These are phyloP conservation scores for Claviceps pazoutovae DNA, from an alignment of 2,329 filamentous ascomycete genomes.

Conservation along the genomic window DNA sequence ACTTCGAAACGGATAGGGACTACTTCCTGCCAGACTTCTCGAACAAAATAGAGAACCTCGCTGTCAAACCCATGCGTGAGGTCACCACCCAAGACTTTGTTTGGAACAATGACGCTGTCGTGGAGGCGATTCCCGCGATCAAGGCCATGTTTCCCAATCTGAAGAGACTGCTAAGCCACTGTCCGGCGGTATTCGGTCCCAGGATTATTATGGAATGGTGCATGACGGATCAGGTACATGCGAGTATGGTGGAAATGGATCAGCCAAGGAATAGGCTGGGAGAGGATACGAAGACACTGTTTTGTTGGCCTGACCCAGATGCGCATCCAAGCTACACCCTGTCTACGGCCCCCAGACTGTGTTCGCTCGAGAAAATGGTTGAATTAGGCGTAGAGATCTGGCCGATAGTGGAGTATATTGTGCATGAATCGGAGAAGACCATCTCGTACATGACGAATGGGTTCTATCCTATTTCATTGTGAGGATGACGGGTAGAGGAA, in stretches of 20 bases:
- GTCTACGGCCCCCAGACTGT: constrained; percentile 8
- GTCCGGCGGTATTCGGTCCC: neutral
- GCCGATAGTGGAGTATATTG: constrained; percentile 10
- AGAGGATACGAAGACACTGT: constrained; percentile 13
- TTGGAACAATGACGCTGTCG: neutral
- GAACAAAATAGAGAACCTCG: constrained; percentile 16
- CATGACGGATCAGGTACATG: constrained; percentile 15
- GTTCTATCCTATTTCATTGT: too few relatives aligned
- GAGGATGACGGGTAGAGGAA: too few relatives aligned
- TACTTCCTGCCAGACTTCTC: constrained; percentile 15
- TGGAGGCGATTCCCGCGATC: neutral
- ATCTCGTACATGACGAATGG: too few relatives aligned
- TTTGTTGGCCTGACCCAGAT: constrained; percentile 21
- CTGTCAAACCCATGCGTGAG: constrained; percentile 8
- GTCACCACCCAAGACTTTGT: neutral
- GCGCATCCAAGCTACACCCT: constrained; percentile 17
- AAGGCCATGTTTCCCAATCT: constrained; percentile 12
- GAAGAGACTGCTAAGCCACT: constrained; percentile 13
- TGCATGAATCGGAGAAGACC: too few relatives aligned
- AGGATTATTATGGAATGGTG: constrained; percentile 15
- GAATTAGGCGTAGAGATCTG: constrained; percentile 10
- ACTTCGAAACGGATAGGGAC: neutral
- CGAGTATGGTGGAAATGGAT: constrained; percentile 14
- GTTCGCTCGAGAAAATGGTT: neutral
- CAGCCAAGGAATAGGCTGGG: constrained; percentile 12